phyloP scores from a whole-genome alignment of 2,329 filamentous ascomycete species.

The Tolypocladium nubicola region DNA sequence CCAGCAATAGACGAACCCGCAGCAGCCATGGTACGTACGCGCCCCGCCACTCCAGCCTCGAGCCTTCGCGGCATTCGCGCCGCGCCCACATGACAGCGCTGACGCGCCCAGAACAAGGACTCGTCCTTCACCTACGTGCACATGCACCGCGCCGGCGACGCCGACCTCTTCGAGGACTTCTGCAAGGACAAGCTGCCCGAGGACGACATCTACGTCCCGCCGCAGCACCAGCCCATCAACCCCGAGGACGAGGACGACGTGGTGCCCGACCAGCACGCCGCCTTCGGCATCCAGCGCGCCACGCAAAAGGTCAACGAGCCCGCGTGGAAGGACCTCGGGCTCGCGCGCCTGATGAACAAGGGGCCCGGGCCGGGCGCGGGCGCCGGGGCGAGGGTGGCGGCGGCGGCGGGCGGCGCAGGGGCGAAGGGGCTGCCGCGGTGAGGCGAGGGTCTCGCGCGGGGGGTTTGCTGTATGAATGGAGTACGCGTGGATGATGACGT shows the following conservation, averaged over 20 bases:
- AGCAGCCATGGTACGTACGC: background rate
- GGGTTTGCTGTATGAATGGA: background rate
- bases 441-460: background rate
- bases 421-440: constrained; percentile 12
- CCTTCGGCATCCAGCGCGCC: constrained; percentile 74
- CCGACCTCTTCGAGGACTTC: constrained; percentile 71
- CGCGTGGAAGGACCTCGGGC: constrained; percentile 68
- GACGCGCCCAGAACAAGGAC: constrained; percentile 53
- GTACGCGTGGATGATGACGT: no score
- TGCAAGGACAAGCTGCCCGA: constrained; percentile 59
- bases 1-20: background rate
- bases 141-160: constrained; percentile 60
- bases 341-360: constrained; percentile 58
- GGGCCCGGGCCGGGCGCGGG: constrained; percentile 32
- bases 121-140: constrained; percentile 66
- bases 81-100: background rate
- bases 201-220: constrained; percentile 75
- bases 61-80: background rate
- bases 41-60: background rate
- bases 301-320: constrained; percentile 62
- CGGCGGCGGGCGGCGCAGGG: constrained; percentile 1
- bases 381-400: constrained; percentile 4
- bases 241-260: constrained; percentile 85
- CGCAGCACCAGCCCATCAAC: constrained; percentile 70
- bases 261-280: constrained; percentile 78